phyloP scores from a whole-genome alignment of 163 green algal genomes.

The Coccomyxa subellipsoidea region DNA sequence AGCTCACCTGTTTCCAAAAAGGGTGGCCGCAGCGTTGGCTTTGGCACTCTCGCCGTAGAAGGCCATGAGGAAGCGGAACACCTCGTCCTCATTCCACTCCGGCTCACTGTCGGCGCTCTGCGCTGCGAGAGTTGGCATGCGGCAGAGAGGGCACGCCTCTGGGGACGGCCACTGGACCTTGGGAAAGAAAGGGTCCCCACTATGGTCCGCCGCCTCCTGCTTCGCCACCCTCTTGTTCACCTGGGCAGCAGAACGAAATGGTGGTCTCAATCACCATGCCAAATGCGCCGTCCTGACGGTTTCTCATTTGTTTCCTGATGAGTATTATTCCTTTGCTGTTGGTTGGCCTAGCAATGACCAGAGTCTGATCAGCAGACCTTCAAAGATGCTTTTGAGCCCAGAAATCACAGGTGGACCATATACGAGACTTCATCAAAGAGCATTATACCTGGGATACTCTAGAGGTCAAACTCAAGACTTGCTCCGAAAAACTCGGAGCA shows the following conservation, averaged over 20 bases:
- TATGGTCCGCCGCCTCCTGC: slow-evolving; percentile 24
- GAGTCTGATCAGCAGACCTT: no score
- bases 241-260: slow-evolving; percentile 13
- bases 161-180: slow-evolving; percentile 49
- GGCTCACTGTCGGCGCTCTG: background rate
- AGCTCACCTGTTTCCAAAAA: background rate
- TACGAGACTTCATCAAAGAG: no score
- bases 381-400: no score
- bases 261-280: background rate
- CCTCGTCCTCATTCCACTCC: slow-evolving; percentile 47
- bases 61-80: slow-evolving; percentile 39
- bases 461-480: no score
- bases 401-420: no score
- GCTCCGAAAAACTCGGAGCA: no score
- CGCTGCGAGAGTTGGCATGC: background rate
- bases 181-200: slow-evolving; percentile 46
- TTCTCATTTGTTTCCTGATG: no score
- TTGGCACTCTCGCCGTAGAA: slow-evolving; percentile 26
- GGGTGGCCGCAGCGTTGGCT: background rate
- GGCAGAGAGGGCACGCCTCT: slow-evolving; percentile 34
- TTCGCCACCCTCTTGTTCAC: slow-evolving; percentile 46
- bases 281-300: no score
- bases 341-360: no score
- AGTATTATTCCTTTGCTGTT: no score
- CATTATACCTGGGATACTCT: no score